Evolutionary conservation across 805 yeast species (phyloP), one percentile per base, ranked within the genome.

Genomic region (Hanseniaspora guilliermondii): DNA sequence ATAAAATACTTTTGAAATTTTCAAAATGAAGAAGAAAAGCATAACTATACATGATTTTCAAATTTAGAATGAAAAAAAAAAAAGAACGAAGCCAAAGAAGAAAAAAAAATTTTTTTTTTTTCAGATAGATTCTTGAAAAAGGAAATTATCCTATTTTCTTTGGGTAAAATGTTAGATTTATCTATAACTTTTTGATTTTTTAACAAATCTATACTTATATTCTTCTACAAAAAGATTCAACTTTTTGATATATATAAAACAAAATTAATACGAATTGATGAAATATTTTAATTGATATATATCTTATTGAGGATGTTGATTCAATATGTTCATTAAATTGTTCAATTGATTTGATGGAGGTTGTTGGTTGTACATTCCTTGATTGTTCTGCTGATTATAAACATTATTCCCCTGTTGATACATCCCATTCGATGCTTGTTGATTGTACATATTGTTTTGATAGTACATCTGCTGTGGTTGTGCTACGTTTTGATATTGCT

Each of bases 271-370:
- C 3, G 33, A 11, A 36, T 19, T 36, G 21, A 36, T 36, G 8
- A 11, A 45, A 45, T 37, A 37, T 7, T 48, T 19, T 36, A 36
- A 49, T 33, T 16, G 53, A 53, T 32, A 42, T n/a, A 42, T 16
- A 24, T 12, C 4, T 52, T 58, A 58, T 53, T 61, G 58, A 40
- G 66, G 68, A 52, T 69, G 73, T 57, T 70, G 71, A 49, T 71
- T 71, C 27, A 73, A 61, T 67, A 72, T 70, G 25, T 68, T 70
- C 72, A 73, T 70, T 55, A 73, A 60, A 33, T 72, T 68, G 35
- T 71, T 70, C 19, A 72, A 58, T 58, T 71, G 74, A 4, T 73
- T 64, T 3, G 39, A 22, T 9, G 59, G 47, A 35, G 58, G 61
- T 37, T 57, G 55, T 16, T 42, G 58, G 30, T 41, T 39, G 39